A percentile compares a stretch with the other conserved stretches of the same genome.
phyloP scores from a whole-genome alignment of 2,329 filamentous ascomycete species.

The Hypoxylon sp. region DNA sequence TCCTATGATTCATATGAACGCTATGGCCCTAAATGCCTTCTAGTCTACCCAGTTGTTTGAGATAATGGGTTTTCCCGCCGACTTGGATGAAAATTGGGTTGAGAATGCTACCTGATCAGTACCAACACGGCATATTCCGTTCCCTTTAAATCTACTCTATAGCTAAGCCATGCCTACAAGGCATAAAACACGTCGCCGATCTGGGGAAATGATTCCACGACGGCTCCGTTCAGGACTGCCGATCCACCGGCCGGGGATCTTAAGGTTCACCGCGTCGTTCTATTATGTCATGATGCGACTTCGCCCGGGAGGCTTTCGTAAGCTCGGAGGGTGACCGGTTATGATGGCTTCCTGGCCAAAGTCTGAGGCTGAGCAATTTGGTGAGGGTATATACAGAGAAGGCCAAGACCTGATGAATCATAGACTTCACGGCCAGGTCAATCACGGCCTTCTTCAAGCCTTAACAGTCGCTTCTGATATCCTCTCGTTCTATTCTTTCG shows the following conservation, averaged over 20 bases:
- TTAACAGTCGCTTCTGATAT: constrained; percentile 7
- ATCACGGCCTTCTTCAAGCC: neutral
- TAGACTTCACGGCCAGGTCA: neutral
- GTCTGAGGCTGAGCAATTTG: constrained; percentile 2
- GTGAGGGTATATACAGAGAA: neutral
- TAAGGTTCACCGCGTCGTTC: constrained; percentile 4
- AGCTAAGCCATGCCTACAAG: neutral
- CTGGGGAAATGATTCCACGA: constrained; percentile 14
- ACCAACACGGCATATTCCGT: constrained; percentile 1
- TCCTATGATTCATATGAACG: neutral
- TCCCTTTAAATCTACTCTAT: neutral
- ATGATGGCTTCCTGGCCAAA: neutral
- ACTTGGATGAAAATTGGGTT: neutral
- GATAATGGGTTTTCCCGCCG: neutral
- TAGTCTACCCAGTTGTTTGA: neutral
- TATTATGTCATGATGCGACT: constrained; percentile 31
- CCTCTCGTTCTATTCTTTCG: constrained; percentile 6
- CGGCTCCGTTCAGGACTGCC: constrained; percentile 7
- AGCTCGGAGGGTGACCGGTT: constrained; percentile 9
- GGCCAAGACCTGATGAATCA: constrained; percentile 1
- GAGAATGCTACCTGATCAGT: neutral
- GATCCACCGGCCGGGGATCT: constrained; percentile 6
- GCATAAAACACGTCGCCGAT: neutral
- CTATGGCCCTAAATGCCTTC: neutral
- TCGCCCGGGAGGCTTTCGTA: constrained; percentile 23